Evolutionary conservation across 331 rosid species (phyloP), one percentile per base, ranked within the genome.

Genomic region (Arachis monticola): DNA sequence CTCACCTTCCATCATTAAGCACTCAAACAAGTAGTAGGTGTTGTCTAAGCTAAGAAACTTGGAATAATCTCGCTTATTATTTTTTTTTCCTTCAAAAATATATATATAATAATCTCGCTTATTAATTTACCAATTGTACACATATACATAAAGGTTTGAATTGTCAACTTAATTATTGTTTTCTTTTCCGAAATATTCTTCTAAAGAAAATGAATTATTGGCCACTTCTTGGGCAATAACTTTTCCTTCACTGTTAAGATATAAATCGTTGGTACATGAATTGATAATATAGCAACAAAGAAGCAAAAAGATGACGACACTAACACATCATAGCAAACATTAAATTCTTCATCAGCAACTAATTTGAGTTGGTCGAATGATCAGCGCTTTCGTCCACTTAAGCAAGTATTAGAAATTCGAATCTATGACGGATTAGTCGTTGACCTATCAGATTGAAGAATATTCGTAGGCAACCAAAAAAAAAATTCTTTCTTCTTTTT

Each of bases 291-390:
- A 60, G 10, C 50, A 60, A 46, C 5, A n/a, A 47, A 13, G 62
- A 50, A 60, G 47, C 7, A 8, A 62, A 22, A 57, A 31, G 58
- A 70, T 40, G 78, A 57, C 22, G 52, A 63, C 64, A 69, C 14
- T 3, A 63, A 13, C 31, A 31, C 31, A 14, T 64, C 60, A 76
- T 60, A 17, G 11, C 1, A 38, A 57, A 27, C 30, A 27, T 27
- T 27, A 27, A 27, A 27, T 27, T 27, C 30, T 27, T 27, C 30
- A 1, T 27, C 30, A 27, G 1, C 30, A 81, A 72, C 27, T 51
- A 77, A 60, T 77, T 60, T 67, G 63, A 17, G 30, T 27, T 27
- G 30, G 1, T 27, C 2, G 2, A 27, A 1, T 27, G 30, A 27
- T 27, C 30, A 27, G 2, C 1, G 1, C 2, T 1, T 0, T 27